Evolutionary conservation across 805 yeast genomes (phyloP), one percentile per base, ranked within the genome.

Genomic region (Metschnikowia proteae): DNA sequence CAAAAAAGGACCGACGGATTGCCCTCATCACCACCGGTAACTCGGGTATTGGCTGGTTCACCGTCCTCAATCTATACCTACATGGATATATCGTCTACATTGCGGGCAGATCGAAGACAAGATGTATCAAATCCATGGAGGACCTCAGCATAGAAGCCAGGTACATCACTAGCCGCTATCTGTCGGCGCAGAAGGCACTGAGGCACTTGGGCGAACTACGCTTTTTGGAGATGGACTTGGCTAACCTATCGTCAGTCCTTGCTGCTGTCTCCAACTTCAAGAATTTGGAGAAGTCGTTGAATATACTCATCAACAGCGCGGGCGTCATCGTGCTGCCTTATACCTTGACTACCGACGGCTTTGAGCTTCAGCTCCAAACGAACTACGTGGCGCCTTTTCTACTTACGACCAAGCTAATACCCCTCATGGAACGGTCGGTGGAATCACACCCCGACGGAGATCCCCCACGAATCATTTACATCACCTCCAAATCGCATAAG

Each of bases 11-110:
- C 27, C 73, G 87, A 38, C 75, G 81, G 48, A 82, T 86, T 3
- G 90, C 88, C 2, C 68, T 88, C 5, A 81, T 88, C 29, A 84
- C 94, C 0, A 95, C 96, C 1, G 95, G 94, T 5, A 86, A 83
- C 57, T 78, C 85, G 48, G 96, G 96, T 0, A 79, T 86, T 17
- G 96, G 96, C 8, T 88, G 79, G 73, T 85, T 74, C 61, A 83
- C 91, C 0, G 88, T 82, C 6, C 70, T 87, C 25, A 91, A 87
- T 59, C 73, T 88, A 5, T 87, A 84, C 59, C 70, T 86, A 44
- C 96, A 88, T 63, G 96, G 96, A 0, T 86, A 78, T 61, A 70
- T 75, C 6, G 83, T 88, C 3, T 88, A 88, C 60, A 70, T 88
- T 33, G 88, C 86, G 3, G 92, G 95, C 3, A 69, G 96, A 54